phyloP scores from a whole-genome alignment of 176 grass and related monocot species.

The Neostapfia colusana region DNA sequence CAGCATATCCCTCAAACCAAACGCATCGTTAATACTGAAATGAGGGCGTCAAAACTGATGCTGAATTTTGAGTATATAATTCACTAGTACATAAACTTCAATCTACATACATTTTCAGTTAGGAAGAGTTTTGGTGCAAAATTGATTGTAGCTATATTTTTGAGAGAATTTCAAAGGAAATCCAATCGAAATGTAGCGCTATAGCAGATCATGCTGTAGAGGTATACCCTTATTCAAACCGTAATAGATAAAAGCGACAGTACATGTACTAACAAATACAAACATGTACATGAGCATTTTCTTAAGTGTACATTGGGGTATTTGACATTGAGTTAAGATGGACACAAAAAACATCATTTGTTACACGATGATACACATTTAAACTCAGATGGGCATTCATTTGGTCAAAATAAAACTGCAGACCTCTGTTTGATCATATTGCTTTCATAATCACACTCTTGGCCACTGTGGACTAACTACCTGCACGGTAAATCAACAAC shows the following conservation, averaged over 20 bases:
- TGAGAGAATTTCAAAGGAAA: neutral
- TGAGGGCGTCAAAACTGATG: too few relatives aligned
- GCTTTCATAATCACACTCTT: conserved; percentile 52
- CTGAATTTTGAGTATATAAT: neutral
- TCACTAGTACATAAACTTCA: too few relatives aligned
- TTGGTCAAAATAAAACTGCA: conserved; percentile 17
- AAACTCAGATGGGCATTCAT: neutral
- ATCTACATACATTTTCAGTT: too few relatives aligned
- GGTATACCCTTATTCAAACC: too few relatives aligned
- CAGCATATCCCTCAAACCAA: too few relatives aligned
- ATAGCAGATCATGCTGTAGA: neutral
- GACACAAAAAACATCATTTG: neutral
- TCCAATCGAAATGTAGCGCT: neutral
- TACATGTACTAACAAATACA: neutral
- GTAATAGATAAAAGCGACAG: neutral
- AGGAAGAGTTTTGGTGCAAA: neutral
- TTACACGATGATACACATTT: neutral
- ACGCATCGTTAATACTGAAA: too few relatives aligned
- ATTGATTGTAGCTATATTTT: neutral
- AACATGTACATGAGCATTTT: neutral
- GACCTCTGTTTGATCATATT: conserved; percentile 2
- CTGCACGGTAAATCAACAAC: conserved; percentile 42
- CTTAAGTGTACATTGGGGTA: conserved; percentile 11
- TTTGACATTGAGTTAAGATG: conserved; percentile 3
- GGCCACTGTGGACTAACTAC: conserved; percentile 98